Base-by-base conservation (phyloP, 140 eudicot genomes). In the Flaveria floridana region DNA sequence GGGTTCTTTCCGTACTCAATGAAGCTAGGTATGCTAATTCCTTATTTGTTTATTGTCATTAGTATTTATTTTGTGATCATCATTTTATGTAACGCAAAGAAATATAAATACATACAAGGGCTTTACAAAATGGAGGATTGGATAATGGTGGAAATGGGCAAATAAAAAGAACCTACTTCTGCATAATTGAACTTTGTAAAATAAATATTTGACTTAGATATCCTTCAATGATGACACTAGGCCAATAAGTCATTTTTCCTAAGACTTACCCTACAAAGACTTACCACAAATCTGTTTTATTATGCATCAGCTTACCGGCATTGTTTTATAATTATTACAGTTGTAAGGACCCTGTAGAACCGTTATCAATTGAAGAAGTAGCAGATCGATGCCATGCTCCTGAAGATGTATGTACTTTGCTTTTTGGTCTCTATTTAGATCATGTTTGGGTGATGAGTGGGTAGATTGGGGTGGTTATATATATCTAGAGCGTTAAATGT, bases 321-420 rank as follows among this genome's bases (percentile, higher is more conserved):
- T 56, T 34, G 30, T 55, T 28, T 64, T 21, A 68, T 23, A 78
- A 46, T 6, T 78, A 76, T 61, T n/a, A 10, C 89, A 94, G 99
- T 81, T 94, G 99, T 81, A 88, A 88, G 85, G 91, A 94, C 37
- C 99, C 97, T 15, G 89, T 90, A 72, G 99, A 94, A 72, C 97
- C 97, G 5, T 78, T 94, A 64, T 88, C 96, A 0, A 87, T 90
- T 11, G 95, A 94, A 48, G 90, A 94, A 86, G 87, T 93, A 78
- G 96, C 98, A 16, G 97, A 90, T 14, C 94, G 96, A 20, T 93
- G 98, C 82, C 97, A 90, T 86, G 62, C 91, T 19, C 86, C 86
- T 19, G 97, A 90, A 5, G 96, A 93, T 78, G 97, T 93, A 85
- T 59, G 61, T 72, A 42, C 64, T 13, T 6, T 63, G 13, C 25